Evolutionary conservation across 1,139 yeast genomes (phyloP), one percentile per base, ranked within the genome.

Genomic region (Hanseniaspora uvarum): DNA sequence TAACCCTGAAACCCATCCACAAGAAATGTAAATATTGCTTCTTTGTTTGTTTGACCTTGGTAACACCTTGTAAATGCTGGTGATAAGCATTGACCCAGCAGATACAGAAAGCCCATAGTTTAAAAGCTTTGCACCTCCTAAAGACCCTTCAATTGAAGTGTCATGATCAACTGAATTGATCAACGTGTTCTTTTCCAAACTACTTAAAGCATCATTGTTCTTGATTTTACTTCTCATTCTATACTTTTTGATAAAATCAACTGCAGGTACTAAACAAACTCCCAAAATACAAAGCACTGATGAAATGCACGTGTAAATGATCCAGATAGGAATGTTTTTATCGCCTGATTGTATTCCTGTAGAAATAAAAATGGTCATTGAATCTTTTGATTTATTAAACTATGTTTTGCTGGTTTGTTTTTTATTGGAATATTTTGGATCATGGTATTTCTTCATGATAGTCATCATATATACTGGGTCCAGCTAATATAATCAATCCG

Each of bases 41-140:
- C 75, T 71, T 58, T 71, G 73, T 12, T 63, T 63, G 49, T 68
- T 61, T 0, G 86, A 79, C 58, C 79, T 81, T 0, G 96, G 96
- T 23, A 89, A 68, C 55, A 89, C 72, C 57, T 81, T 76, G 68
- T 79, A 84, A 56, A 89, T 68, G 0, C 95, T 77, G 0, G 96
- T 87, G 63, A 88, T 79, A 7, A 86, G 58, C 65, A 84, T 72
- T 43, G 87, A 81, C 0, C 97, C 97, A 0, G 92, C 74, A 59
- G 92, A 81, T 52, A 88, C 47, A 1, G 69, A 66, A 6, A 67
- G 58, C 23, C 69, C 69, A 56, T 67, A 67, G 51, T 66, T 67
- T 18, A 66, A 62, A 54, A 65, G 54, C 45, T 62, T 65, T 0
- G 68, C 53, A 46, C 63, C 64, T 28, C 44, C 37, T n/a, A 44